These are phyloP conservation scores for Fagopyrum esculentum DNA, from an alignment of 148 eudicot genomes.

Conservation along the genomic window DNA sequence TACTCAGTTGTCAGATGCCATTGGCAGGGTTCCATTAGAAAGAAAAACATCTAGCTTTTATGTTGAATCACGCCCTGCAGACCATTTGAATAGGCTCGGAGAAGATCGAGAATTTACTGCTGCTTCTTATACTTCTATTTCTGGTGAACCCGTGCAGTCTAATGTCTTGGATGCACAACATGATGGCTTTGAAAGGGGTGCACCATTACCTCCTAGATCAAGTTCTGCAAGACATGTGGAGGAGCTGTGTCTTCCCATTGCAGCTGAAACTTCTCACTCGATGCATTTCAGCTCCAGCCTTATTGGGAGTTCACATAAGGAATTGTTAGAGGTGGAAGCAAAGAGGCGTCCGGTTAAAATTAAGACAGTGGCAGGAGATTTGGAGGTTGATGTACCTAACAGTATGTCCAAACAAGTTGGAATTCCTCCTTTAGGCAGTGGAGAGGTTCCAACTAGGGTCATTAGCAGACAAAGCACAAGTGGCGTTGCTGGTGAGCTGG, in stretches of 20 bases:
- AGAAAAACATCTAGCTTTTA: constrained; percentile 32
- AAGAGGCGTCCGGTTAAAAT: constrained; percentile 30
- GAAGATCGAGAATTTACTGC: constrained; percentile 36
- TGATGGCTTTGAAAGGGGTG: constrained; percentile 33
- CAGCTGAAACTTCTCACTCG: constrained; percentile 37
- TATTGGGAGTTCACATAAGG: constrained; percentile 20
- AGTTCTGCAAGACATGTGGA: constrained; percentile 41
- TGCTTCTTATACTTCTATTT: constrained; percentile 48
- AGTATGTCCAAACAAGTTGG: constrained; percentile 32
- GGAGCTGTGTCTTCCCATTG: constrained; percentile 29
- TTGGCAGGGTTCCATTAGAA: constrained; percentile 28
- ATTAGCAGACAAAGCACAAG: constrained; percentile 40
- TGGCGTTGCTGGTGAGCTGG: constrained; percentile 42
- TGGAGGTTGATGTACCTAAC: constrained; percentile 37
- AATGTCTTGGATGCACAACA: constrained; percentile 30
- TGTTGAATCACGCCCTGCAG: constrained; percentile 38
- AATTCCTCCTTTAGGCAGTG: constrained; percentile 28
- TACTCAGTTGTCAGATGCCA: constrained; percentile 29
- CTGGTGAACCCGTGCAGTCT: constrained; percentile 36
- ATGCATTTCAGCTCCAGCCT: constrained; percentile 25
- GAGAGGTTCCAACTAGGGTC: constrained; percentile 32
- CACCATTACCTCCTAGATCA: constrained; percentile 35
- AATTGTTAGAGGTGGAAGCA: constrained; percentile 28
- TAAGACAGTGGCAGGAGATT: constrained; percentile 33
- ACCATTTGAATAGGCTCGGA: constrained; percentile 30